A percentile compares a stretch with the other conserved stretches of the same genome.
Conservation (phyloP, 805 yeast genomes). For the Komagataella ulmi region DNA sequence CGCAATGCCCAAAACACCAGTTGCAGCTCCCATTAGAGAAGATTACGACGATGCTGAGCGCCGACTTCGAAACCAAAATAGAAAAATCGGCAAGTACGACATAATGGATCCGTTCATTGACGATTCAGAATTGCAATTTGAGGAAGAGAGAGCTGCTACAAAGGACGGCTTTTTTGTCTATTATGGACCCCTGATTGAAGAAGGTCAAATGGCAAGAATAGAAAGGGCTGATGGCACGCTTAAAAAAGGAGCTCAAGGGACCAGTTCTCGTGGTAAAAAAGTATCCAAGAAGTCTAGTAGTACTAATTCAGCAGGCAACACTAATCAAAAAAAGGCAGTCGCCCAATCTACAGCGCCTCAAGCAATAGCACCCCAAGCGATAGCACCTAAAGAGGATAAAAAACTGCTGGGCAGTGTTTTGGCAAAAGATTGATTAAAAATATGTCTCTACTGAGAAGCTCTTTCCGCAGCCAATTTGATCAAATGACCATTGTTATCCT, state of each 20-base stretch:
- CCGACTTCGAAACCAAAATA: constrained; percentile 37
- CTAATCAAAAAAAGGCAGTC: background rate
- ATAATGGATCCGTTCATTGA: constrained; percentile 92
- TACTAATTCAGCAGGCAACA: background rate
- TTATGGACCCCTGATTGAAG: constrained; percentile 80
- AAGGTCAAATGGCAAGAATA: constrained; percentile 31
- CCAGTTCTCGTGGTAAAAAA: background rate
- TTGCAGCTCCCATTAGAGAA: constrained; percentile 6
- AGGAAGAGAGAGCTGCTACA: constrained; percentile 84
- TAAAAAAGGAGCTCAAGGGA: background rate
- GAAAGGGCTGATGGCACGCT: constrained; percentile 12
- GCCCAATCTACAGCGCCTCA: background rate
- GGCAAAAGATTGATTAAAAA: background rate
- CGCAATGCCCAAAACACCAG: constrained; percentile 2
- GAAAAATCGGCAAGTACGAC: constrained; percentile 86
- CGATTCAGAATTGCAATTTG: constrained; percentile 85
- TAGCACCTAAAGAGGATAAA: background rate
- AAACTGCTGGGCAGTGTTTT: background rate
- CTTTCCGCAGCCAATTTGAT: background rate
- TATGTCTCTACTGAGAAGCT: background rate
- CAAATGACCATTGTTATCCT: background rate
- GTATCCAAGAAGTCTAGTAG: background rate
- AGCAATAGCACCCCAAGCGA: background rate
- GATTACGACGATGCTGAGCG: constrained; percentile 23
- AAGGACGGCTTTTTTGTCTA: constrained; percentile 93